These are phyloP conservation scores for Penicillium lividum DNA, from an alignment of 495 filamentous ascomycete species.

Conservation along the genomic window DNA sequence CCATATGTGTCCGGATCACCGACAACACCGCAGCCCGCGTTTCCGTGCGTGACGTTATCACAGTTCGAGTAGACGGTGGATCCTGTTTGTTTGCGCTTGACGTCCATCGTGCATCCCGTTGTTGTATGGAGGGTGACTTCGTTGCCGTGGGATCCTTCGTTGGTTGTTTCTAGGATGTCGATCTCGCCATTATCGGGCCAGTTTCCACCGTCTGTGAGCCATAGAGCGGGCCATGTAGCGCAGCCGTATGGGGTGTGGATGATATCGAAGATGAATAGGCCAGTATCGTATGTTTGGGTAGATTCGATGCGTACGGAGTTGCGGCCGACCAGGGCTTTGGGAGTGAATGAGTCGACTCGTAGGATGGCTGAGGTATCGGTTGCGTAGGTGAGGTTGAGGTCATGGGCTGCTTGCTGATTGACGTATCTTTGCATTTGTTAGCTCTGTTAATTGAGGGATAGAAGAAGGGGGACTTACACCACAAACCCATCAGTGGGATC, in stretches of 20 bases:
- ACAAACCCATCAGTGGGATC: constrained; percentile 57
- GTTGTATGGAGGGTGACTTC: constrained; percentile 49
- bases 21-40: constrained; percentile 48
- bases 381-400: constrained; percentile 54
- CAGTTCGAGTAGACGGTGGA: constrained; percentile 31
- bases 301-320: constrained; percentile 58
- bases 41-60: constrained; percentile 35
- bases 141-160: constrained; percentile 46
- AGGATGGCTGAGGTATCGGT: constrained; percentile 49
- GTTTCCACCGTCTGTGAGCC: constrained; percentile 59
- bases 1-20: constrained; percentile 41
- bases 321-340: constrained; percentile 45
- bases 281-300: constrained; percentile 47
- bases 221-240: constrained; percentile 60
- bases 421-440: constrained; percentile 32
- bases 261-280: constrained; percentile 59
- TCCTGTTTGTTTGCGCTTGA: constrained; percentile 45
- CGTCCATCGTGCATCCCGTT: constrained; percentile 46
- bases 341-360: constrained; percentile 51
- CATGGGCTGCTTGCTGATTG: constrained; percentile 27
- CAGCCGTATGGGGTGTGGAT: constrained; percentile 52
- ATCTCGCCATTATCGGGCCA: constrained; percentile 61
- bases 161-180: constrained; percentile 50
- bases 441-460: neutral
- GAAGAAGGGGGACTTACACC: constrained; percentile 32